Conservation (phyloP, 495 filamentous ascomycete genomes). For the Penicillium bovifimosum region DNA sequence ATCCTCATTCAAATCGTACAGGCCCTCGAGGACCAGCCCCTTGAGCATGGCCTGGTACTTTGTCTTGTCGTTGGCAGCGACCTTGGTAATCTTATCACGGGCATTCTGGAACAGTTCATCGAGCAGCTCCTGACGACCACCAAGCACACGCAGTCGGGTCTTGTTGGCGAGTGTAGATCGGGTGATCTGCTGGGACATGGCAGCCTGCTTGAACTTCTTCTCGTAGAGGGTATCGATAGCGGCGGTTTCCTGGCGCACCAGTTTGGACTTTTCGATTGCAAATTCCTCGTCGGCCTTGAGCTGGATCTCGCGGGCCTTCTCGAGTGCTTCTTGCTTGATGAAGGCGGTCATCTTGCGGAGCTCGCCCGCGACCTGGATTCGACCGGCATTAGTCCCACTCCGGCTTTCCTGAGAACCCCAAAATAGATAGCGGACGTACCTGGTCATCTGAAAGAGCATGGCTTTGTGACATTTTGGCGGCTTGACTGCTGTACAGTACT, state of each 20-base stretch:
- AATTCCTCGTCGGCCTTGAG: slow-evolving; percentile 99
- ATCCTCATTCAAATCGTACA: slow-evolving; percentile 79
- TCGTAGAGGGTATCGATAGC: slow-evolving; percentile 88
- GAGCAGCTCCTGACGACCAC: slow-evolving; percentile 80
- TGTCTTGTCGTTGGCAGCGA: slow-evolving; percentile 56
- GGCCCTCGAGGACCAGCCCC: slow-evolving; percentile 79
- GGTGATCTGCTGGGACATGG: slow-evolving; percentile 96
- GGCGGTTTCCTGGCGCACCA: slow-evolving; percentile 88
- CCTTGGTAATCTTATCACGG: slow-evolving; percentile 56
- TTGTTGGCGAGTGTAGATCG: slow-evolving; percentile 92
- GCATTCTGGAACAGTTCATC: slow-evolving; percentile 87
- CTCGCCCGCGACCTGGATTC: slow-evolving; percentile 75
- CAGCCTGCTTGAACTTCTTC: slow-evolving; percentile 96
- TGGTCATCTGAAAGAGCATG: slow-evolving; percentile 97
- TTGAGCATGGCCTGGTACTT: slow-evolving; percentile 72
- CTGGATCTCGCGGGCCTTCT: slow-evolving; percentile 94
- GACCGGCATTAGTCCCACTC: slow-evolving; percentile 14
- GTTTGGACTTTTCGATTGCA: slow-evolving; percentile 95
- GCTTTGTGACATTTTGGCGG: slow-evolving; percentile 73
- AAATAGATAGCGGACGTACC: slow-evolving; percentile 43
- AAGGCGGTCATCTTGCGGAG: slow-evolving; percentile 99
- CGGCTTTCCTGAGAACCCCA: neutral
- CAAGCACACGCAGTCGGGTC: slow-evolving; percentile 80
- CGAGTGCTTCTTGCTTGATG: slow-evolving; percentile 95
- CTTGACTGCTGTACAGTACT: slow-evolving; percentile 13